Evolutionary conservation across 208 protist species (phyloP), one percentile per base, ranked within the genome.

Genomic region (Trypanosoma cruzi): DNA sequence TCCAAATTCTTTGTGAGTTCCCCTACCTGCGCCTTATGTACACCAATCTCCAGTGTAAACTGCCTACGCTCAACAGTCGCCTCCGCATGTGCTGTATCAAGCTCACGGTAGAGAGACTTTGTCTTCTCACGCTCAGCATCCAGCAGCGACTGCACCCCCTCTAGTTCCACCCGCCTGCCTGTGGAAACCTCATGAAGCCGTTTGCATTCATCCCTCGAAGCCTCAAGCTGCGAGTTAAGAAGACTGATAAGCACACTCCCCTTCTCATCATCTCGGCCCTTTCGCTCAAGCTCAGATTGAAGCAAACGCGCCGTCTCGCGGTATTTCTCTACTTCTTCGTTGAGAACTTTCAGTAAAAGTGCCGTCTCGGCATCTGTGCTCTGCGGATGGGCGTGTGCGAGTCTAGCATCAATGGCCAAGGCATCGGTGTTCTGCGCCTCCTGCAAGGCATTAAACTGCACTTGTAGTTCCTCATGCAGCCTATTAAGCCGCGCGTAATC

Each of bases 201-300:
- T 63, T 80, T 90, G 71, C 86, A 89, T 22, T 95, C 88, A 64
- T 93, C 91, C 34, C 88, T 83, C 11, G 85, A 69, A 6, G 84
- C 57, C 46, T 96, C 89, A 24, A 96, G 80, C 71, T 96, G 91
- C 29, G 84, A 84, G 79, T 95, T 96, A 11, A 96, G 67, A 16
- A 96, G 68, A 40, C 77, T 85, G n/a, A 95, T 71, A 11, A 96
- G 74, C 42, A 96, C 79, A 49, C 84, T 91, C 20, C 81, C 82
- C 77, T 94, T 95, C 71, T 94, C 87, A 40, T 96, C 88, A 71
- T 96, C 88, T 3, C 80, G 80, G 32, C 75, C 82, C 53, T 85
- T 90, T 50, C 73, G 75, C 1, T 89, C 80, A 14, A 94, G 52
- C 22, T 86, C 79, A 53, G 71, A 60, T 69, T 94, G 86, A 64